Base-by-base conservation (phyloP, 2,329 filamentous ascomycete species). In the Fusarium keratoplasticum region DNA sequence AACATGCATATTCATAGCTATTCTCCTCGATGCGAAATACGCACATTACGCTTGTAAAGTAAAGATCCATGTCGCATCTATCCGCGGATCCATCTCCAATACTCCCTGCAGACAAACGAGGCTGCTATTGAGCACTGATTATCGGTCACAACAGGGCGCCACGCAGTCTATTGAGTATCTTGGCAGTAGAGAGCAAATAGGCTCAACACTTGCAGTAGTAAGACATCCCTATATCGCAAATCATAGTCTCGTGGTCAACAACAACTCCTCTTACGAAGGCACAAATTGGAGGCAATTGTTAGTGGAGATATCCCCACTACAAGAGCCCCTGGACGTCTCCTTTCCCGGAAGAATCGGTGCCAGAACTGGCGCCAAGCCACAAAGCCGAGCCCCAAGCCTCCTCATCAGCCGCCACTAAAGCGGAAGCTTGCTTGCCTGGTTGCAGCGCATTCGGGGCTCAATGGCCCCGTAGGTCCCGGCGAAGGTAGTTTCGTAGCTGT, bases 351-450 rank as follows among this genome's bases (percentile, higher is more conserved):
- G 59, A 71, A 71, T 60, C 59, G 36, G 27, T 25, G 55, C 62
- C 67, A 73, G 59, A 66, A 36, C 25, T 50, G 58, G 33, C 44
- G 67, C 67, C 67, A 69, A 70, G 66, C 70, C 62, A 50, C 66
- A 71, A 20, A 54, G 55, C 40, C 61, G 59, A 72, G 65, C 61
- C 22, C 58, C 31, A 57, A 70, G 67, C 58, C 58, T 36, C 38
- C 18, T 58, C 33, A 5, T 36, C 33, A 25, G 35, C 22, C 36
- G 35, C 55, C 55, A 38, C 55, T 58, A 58, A 58, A 38, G 55
- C 36, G 57, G 57, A 60, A 60, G 40, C 59, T 50, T 52, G 31
- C 29, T n/a, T 33, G 29, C 27, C 35, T 52, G 40, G 59, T 22
- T 33, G 29, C n/a, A 59, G 33, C 70, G 42, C 66, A 73, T 62